phyloP scores from a whole-genome alignment of 2,329 filamentous ascomycete genomes.

The Aureobasidium sp. region DNA sequence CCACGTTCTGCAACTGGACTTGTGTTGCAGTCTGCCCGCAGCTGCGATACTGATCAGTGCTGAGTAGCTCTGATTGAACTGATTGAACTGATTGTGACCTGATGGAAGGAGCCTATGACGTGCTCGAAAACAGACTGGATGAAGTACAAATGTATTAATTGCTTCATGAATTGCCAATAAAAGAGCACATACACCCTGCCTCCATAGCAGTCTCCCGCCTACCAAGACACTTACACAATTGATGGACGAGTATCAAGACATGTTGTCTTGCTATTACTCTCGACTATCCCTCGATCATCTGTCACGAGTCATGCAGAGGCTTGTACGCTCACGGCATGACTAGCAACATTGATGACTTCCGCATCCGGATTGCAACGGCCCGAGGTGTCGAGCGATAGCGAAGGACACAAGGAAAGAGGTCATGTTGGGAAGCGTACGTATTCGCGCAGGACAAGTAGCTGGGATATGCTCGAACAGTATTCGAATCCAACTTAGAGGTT shows the following conservation, averaged over 20 bases:
- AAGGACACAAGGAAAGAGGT: background rate
- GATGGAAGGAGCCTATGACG: background rate
- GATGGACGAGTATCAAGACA: background rate
- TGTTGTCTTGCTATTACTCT: background rate
- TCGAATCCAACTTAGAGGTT: background rate
- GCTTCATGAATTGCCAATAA: background rate
- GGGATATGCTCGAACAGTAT: background rate
- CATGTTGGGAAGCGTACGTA: background rate
- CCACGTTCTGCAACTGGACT: background rate
- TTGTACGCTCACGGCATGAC: background rate
- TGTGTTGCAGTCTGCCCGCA: background rate
- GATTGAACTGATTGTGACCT: background rate
- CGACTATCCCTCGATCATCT: background rate
- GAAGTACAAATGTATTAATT: background rate
- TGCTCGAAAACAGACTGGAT: background rate
- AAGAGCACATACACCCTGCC: background rate
- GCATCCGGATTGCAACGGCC: constrained; percentile 9
- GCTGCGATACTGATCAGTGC: background rate
- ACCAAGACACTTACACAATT: background rate
- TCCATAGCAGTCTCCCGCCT: background rate
- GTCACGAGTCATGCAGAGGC: background rate
- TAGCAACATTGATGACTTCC: background rate
- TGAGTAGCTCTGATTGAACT: background rate
- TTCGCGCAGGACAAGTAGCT: background rate
- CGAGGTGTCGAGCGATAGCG: background rate